Percentiles rank a stretch among this genome's conserved stretches.
These are phyloP conservation scores for Lagenidium giganteum DNA, from an alignment of 352 stramenopile genomes.

Conservation along the genomic window DNA sequence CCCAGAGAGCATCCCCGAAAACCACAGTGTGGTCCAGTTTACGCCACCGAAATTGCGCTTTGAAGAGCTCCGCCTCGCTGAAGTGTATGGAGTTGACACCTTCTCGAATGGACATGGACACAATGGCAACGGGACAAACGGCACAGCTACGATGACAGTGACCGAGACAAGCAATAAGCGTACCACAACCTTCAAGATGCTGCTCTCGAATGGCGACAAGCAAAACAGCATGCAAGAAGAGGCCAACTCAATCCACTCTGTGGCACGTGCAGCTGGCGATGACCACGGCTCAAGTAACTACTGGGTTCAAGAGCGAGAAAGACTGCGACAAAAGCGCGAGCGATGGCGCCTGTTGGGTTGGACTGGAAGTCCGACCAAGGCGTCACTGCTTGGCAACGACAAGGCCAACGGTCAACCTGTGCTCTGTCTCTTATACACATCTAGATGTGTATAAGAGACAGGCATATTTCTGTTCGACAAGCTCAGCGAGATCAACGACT, in stretches of 20 bases:
- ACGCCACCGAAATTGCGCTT: constrained; percentile 24
- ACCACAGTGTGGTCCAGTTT: constrained; percentile 64
- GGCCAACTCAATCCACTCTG: not conserved
- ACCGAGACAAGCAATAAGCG: constrained; percentile 9
- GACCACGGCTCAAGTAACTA: constrained; percentile 51
- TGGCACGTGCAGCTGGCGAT: constrained; percentile 10
- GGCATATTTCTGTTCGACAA: constrained; percentile 85
- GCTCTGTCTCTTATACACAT: constrained; percentile 58
- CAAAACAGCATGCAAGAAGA: not conserved
- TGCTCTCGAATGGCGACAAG: constrained; percentile 8
- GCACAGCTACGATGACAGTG: constrained; percentile 19
- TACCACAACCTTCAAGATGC: constrained; percentile 19
- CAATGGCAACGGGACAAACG: not conserved
- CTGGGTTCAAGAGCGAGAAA: constrained; percentile 71
- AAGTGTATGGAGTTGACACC: constrained; percentile 3
- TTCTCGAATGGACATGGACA: not conserved
- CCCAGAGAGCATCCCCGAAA: constrained; percentile 69
- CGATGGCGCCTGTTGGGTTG: constrained; percentile 3
- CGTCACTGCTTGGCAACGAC: constrained; percentile 5
- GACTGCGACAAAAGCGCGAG: constrained; percentile 25
- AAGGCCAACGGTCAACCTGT: constrained; percentile 31
- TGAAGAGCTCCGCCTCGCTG: not conserved
- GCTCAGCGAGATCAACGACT: constrained; percentile 74
- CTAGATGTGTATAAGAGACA: constrained; percentile 38
- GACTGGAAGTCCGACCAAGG: constrained; percentile 14